Evolutionary conservation across 2,329 filamentous ascomycete genomes (phyloP), one percentile per base, ranked within the genome.

Genomic region (Zalaria obscura): DNA sequence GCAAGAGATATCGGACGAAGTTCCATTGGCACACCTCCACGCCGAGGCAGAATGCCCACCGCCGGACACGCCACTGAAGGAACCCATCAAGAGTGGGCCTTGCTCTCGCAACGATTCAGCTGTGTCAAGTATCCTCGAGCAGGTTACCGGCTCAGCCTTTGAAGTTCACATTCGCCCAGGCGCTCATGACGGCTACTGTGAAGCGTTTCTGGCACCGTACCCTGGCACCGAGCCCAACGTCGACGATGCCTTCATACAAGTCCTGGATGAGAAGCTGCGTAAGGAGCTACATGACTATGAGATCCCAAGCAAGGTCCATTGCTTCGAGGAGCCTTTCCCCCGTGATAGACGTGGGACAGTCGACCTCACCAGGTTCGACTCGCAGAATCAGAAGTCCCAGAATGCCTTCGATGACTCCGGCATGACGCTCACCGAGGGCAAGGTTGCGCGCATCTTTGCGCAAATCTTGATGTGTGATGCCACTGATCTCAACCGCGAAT

Each of bases 21-120:
- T 61, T 3, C 57, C 61, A 2, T 62, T 67, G 40, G 52, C 64
- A 0, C 52, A 60, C 3, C 60, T 67, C n/a, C 70, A 75, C 45
- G 71, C 62, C 54, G 62, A 72, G 41, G 72, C 67, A 0, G 48
- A 50, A 3, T 74, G 69, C 43, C 70, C 72, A 0, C 61, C 64
- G 3, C 54, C 60, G 2, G 69, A 73, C 41, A 69, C 68, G 0
- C 57, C 63, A 1, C 54, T 75, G 3, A 61, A 59, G 2, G 56
- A 56, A 2, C 47, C 56, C 0, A 73, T 75, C 32, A 34, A 51
- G 2, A 58, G 59, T 3, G 48, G 43, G 0, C 45, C 48, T 3
- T 69, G 65, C 43, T 25, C 42, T 2, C 45, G 39, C 11, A 43
- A 48, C 25, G 34, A 39, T 10, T 41, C 42, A 5, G 27, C 39